Percentiles rank a stretch among this genome's conserved stretches.
These are phyloP conservation scores for Paecilomyces sp. DNA, from an alignment of 2,329 filamentous ascomycete species.

Conservation along the genomic window DNA sequence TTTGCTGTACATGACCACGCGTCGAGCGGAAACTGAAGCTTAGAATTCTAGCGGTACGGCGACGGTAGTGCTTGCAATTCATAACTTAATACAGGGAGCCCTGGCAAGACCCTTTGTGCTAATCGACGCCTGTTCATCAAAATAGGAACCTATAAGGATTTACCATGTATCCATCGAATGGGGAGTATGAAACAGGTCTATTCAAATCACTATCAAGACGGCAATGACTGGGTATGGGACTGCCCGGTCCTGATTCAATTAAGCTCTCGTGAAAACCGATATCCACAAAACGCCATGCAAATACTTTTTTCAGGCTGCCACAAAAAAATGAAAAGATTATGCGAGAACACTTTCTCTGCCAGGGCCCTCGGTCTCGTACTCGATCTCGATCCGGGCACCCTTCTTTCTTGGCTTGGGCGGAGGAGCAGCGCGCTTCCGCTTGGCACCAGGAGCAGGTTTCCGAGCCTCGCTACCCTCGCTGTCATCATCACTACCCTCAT, in stretches of 20 bases:
- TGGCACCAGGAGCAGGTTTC: slow-evolving; percentile 40
- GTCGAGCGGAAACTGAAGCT: too few relatives aligned
- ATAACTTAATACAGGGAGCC: too few relatives aligned
- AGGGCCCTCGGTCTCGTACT: slow-evolving; percentile 67
- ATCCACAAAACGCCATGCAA: slow-evolving; percentile 27
- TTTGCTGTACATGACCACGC: too few relatives aligned
- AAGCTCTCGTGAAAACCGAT: slow-evolving; percentile 6
- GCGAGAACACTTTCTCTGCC: slow-evolving; percentile 43
- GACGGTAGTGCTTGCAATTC: too few relatives aligned
- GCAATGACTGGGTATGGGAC: slow-evolving; percentile 28
- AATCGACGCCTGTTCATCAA: too few relatives aligned
- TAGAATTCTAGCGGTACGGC: too few relatives aligned
- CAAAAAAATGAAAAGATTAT: slow-evolving; percentile 13
- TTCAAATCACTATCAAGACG: slow-evolving; percentile 10
- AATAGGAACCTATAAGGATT: too few relatives aligned
- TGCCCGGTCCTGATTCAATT: slow-evolving; percentile 19
- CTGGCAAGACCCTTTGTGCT: too few relatives aligned
- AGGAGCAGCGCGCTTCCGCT: slow-evolving; percentile 50
- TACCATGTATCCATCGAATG: too few relatives aligned
- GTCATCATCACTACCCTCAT: slow-evolving; percentile 50
- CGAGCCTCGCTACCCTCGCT: slow-evolving; percentile 48
- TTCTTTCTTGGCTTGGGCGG: slow-evolving; percentile 54
- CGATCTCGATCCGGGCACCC: slow-evolving; percentile 62
- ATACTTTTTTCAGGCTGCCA: slow-evolving; percentile 14
- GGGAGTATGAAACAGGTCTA: neutral